Conservation (phyloP, 768 basidiomycete species). For the Crassisporium funariophilum region DNA sequence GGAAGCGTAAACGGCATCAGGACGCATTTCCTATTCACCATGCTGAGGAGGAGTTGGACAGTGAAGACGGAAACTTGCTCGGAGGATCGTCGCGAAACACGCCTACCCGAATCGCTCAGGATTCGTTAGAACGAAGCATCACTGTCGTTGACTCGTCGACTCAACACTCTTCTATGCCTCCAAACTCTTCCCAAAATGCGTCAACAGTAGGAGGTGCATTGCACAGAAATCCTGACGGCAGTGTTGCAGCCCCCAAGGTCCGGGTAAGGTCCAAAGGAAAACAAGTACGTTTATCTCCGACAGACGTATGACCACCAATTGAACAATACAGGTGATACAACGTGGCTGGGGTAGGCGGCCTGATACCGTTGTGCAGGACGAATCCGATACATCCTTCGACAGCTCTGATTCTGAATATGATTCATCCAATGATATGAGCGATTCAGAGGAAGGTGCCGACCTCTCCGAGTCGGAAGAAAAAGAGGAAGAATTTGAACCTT, state of each 20-base stretch:
- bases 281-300: slow-evolving; percentile 39
- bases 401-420: slow-evolving; percentile 75
- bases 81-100: slow-evolving; percentile 9
- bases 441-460: slow-evolving; percentile 21
- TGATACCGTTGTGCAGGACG: slow-evolving; percentile 33
- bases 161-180: slow-evolving; percentile 12
- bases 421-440: slow-evolving; percentile 13
- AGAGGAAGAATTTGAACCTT: slow-evolving; percentile 32
- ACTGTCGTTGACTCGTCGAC: slow-evolving; percentile 9
- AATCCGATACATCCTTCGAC: slow-evolving; percentile 70
- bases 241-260: slow-evolving; percentile 50
- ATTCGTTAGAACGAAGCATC: slow-evolving; percentile 10
- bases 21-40: slow-evolving; percentile 40
- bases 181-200: slow-evolving; percentile 10
- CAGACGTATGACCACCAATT: neutral
- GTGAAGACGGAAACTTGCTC: slow-evolving; percentile 28
- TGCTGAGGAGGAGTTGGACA: slow-evolving; percentile 30
- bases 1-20: slow-evolving; percentile 51
- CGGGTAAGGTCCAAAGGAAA: slow-evolving; percentile 43
- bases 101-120: neutral
- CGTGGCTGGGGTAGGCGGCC: slow-evolving; percentile 51
- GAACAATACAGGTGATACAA: slow-evolving; percentile 13
- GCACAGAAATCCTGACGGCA: slow-evolving; percentile 66
- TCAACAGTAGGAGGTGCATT: slow-evolving; percentile 63
- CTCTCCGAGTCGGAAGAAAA: slow-evolving; percentile 22